Base-by-base conservation (phyloP, 768 basidiomycete species). In the Auriscalpium orientale region DNA sequence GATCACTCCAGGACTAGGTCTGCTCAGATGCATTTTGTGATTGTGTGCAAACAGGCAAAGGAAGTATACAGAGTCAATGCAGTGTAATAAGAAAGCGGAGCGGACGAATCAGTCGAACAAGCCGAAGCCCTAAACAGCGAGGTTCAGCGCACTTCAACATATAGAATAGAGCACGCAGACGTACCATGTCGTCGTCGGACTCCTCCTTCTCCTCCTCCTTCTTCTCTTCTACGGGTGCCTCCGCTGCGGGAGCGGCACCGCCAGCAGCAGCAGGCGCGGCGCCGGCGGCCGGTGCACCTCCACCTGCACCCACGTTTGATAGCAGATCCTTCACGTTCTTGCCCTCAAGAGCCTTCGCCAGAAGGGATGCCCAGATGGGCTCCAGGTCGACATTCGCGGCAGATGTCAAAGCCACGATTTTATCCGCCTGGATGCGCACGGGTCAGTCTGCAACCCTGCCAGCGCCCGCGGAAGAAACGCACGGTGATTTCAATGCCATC, bases 401-500 rank as follows among this genome's bases (percentile, higher is more conserved):
- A 55, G 69, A 71, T 65, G 89, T 91, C 69, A 98, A 71, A n/a
- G 92, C 77, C 65, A 77, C 57, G 70, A 99, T 90, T 79, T 97
- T 98, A 72, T 98, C 97, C 58, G 92, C 71, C 95, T 98, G 66
- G 1, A 57, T 40, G 43, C 6, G 18, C n/a, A 35, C 28, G 43
- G 3, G 9, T 45, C 45, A 20, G 43, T 9, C 28, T 40, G 22
- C 7, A 51, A 46, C 28, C 28, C 28, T 5, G 28, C 28, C 2
- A 28, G 37, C n/a, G n/a, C 21, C 46, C 33, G 48, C 2, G 43
- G 22, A 35, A 13, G 28, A 28, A 18, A 83, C 92, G 66, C 66
- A 97, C 95, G 62, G 95, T 97, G 70, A 99, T 98, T 80, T 98
- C 95, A 68, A 95, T 76, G 66, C 87, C 87, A 62, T 97, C 95